Evolutionary conservation across 179 eudicot species (phyloP).

Genomic region (Drosera spatulata): DNA sequence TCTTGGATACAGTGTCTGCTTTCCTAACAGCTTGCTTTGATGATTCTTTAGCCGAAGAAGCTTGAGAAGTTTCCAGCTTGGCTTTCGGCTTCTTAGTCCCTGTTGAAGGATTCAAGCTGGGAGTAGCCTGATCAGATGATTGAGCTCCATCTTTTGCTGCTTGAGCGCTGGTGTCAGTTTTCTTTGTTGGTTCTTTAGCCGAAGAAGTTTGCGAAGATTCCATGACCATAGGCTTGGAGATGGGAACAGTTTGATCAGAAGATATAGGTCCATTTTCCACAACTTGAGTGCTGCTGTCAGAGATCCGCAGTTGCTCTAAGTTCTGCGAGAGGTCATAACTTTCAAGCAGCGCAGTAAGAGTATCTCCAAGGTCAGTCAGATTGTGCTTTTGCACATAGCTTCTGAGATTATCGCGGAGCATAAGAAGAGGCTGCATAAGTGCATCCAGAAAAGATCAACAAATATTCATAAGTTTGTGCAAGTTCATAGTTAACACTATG

Average conservation of each 20-base stretch:
- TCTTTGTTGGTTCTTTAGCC: too few species aligned
- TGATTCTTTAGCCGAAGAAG: conserved; percentile 33
- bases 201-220: too few species aligned
- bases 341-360: conserved; percentile 42
- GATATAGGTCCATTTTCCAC: too few species aligned
- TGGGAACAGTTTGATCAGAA: too few species aligned
- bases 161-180: conserved; percentile 27
- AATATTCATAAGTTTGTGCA: not conserved
- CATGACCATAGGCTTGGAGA: too few species aligned
- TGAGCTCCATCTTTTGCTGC: conserved; percentile 36
- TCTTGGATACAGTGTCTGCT: conserved; percentile 18
- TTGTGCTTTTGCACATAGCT: conserved; percentile 48
- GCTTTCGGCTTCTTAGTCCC: conserved; percentile 44
- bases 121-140: conserved; percentile 49
- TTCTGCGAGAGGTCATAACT: conserved; percentile 52
- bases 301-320: conserved; percentile 55
- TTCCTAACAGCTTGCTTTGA: conserved; percentile 17
- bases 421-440: conserved; percentile 48
- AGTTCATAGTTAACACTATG: too few species aligned
- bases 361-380: conserved; percentile 46
- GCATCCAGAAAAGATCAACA: not conserved
- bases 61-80: conserved; percentile 24
- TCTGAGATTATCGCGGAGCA: conserved; percentile 65
- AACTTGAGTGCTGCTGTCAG: conserved; percentile 12
- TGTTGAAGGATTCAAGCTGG: conserved; percentile 37